Percentiles rank a stretch among this genome's conserved stretches.
These are phyloP conservation scores for Apiospora koreana DNA, from an alignment of 2,329 filamentous ascomycete species.

Conservation along the genomic window DNA sequence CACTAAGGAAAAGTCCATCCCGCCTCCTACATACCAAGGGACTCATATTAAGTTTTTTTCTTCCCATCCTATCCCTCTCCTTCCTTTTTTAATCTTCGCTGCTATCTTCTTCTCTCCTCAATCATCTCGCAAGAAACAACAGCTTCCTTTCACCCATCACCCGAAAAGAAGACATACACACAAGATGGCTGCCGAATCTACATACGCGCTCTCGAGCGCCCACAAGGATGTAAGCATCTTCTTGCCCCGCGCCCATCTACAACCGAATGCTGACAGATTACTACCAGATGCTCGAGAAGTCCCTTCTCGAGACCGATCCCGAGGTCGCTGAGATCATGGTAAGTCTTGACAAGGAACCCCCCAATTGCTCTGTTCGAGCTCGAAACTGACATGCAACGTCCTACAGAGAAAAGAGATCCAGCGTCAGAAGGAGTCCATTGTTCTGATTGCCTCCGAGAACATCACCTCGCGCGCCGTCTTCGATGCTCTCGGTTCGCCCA, in stretches of 20 bases:
- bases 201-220: conserved; percentile 37
- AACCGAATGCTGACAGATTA: conserved; percentile 28
- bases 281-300: conserved; percentile 88
- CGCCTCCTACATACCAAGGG: background rate
- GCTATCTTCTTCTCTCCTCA: background rate
- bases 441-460: conserved; percentile 98
- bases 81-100: background rate
- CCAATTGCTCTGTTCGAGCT: background rate
- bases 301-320: conserved; percentile 85
- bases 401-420: conserved; percentile 84
- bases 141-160: background rate
- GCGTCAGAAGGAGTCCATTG: conserved; percentile 97
- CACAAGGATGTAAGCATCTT: conserved; percentile 34
- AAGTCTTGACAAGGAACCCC: conserved; percentile 34
- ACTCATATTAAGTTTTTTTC: background rate
- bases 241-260: conserved; percentile 15
- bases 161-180: background rate
- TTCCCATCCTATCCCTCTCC: background rate
- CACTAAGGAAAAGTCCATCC: conserved; percentile 7
- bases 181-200: conserved; percentile 32
- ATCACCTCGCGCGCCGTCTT: conserved; percentile 98
- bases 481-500: conserved; percentile 91
- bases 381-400: conserved; percentile 31
- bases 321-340: conserved; percentile 98
- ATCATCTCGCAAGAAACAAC: background rate